phyloP scores from a whole-genome alignment of 768 basidiomycete genomes.

The Podaxis sp. region DNA sequence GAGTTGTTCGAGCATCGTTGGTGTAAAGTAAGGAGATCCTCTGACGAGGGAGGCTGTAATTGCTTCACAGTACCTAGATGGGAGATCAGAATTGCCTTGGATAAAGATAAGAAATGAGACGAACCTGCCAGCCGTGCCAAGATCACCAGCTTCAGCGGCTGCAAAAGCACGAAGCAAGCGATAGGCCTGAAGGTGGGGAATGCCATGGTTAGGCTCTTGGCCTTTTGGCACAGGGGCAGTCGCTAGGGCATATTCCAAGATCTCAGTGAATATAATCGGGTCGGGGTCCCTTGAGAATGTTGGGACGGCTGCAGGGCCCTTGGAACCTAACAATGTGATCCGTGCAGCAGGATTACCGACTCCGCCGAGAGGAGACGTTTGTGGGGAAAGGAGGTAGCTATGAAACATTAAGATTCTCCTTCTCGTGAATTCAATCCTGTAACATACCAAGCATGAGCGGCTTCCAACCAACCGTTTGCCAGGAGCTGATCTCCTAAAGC shows the following conservation, averaged over 20 bases:
- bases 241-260: conserved; percentile 87
- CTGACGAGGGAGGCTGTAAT: conserved; percentile 67
- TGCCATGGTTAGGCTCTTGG: conserved; percentile 79
- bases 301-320: conserved; percentile 48
- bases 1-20: conserved; percentile 67
- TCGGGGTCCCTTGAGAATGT: conserved; percentile 67
- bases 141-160: conserved; percentile 81
- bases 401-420: conserved; percentile 11
- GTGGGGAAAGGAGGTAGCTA: conserved; percentile 86
- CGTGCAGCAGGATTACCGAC: conserved; percentile 65
- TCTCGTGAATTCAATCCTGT: background rate
- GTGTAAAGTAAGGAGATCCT: conserved; percentile 64
- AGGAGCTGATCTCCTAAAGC: conserved; percentile 83
- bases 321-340: conserved; percentile 71
- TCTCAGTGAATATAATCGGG: conserved; percentile 81
- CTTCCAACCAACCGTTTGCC: conserved; percentile 71
- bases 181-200: conserved; percentile 87
- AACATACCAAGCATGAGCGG: conserved; percentile 88
- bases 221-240: conserved; percentile 73
- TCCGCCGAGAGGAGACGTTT: conserved; percentile 72
- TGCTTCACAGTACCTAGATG: conserved; percentile 85
- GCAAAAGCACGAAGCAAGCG: conserved; percentile 73
- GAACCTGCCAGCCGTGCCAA: conserved; percentile 74
- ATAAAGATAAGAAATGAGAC: conserved; percentile 4
- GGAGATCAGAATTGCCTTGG: background rate